A percentile compares a stretch with the other conserved stretches of the same genome.
Conservation (phyloP, 768 basidiomycete genomes). For the Daedaleopsis nitida region DNA sequence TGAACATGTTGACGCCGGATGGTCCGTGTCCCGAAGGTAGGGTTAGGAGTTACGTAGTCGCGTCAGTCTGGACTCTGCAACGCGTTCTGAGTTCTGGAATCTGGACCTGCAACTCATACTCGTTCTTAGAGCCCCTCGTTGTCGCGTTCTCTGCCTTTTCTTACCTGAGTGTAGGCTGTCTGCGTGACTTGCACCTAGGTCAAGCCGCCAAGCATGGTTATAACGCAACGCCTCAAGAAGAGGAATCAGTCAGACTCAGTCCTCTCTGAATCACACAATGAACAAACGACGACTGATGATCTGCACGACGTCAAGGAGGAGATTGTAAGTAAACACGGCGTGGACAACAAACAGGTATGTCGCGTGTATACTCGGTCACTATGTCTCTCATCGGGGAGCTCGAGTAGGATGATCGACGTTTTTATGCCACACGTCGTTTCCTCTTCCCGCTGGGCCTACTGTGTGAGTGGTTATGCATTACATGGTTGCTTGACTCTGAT, state of each 20-base stretch:
- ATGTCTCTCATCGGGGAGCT: not conserved
- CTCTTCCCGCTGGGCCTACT: conserved; percentile 76
- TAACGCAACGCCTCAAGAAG: conserved; percentile 15
- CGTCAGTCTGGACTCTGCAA: not conserved
- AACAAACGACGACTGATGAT: not conserved
- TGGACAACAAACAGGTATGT: not conserved
- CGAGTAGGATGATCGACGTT: conserved; percentile 19
- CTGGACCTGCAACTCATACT: no score
- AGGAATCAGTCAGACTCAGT: conserved; percentile 16
- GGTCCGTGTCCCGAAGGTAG: no score
- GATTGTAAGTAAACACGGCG: not conserved
- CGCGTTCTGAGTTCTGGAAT: no score
- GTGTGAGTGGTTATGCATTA: conserved; percentile 40
- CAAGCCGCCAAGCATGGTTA: conserved; percentile 5
- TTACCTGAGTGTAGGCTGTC: not conserved
- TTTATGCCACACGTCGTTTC: conserved; percentile 47
- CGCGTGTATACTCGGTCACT: not conserved
- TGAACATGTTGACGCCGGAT: no score
- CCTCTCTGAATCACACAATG: conserved; percentile 1
- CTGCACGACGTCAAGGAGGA: not conserved
- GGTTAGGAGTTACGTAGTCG: not conserved
- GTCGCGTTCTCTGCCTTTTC: not conserved
- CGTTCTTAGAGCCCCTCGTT: no score
- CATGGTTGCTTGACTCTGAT: no score
- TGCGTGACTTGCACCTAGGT: not conserved